Conservation (phyloP, 331 rosid genomes). For the Acacia pycnantha region DNA sequence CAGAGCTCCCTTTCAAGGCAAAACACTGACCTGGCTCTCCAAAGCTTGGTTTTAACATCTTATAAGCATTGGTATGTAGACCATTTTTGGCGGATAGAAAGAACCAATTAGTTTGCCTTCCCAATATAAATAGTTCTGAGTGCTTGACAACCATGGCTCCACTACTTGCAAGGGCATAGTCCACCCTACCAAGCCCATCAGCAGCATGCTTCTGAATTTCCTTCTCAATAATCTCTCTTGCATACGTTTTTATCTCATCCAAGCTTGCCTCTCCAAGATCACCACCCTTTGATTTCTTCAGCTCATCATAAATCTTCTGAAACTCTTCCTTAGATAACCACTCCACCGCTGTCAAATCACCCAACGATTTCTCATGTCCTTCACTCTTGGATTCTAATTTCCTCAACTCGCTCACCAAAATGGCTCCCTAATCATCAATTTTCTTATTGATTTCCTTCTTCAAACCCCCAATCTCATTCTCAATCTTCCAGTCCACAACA, state of each 20-base stretch:
- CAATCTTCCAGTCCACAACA: conserved; percentile 74
- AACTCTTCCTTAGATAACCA: conserved; percentile 80
- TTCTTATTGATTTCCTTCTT: conserved; percentile 52
- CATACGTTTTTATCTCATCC: conserved; percentile 74
- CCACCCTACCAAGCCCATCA: conserved; percentile 87
- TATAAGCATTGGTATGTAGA: conserved; percentile 57
- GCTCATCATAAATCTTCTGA: conserved; percentile 53
- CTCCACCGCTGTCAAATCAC: conserved; percentile 51
- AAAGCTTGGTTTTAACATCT: conserved; percentile 88
- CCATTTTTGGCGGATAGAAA: conserved; percentile 27
- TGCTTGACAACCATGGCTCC: conserved; percentile 75
- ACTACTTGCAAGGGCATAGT: conserved; percentile 68
- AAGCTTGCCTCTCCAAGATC: conserved; percentile 47
- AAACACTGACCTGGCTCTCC: conserved; percentile 98
- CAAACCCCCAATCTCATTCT: conserved; percentile 58
- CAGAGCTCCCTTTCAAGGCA: conserved; percentile 73
- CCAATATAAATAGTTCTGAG: conserved; percentile 51
- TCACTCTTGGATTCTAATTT: conserved; percentile 52
- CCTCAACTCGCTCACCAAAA: conserved; percentile 49
- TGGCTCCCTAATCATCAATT: conserved; percentile 53
- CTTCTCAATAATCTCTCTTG: conserved; percentile 62
- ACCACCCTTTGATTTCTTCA: conserved; percentile 44
- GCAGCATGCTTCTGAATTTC: conserved; percentile 90
- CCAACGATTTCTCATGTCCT: conserved; percentile 57
- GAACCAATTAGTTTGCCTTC: conserved; percentile 54